Conservation (phyloP, 495 filamentous ascomycete genomes). For the Penicillium malachiteum region DNA sequence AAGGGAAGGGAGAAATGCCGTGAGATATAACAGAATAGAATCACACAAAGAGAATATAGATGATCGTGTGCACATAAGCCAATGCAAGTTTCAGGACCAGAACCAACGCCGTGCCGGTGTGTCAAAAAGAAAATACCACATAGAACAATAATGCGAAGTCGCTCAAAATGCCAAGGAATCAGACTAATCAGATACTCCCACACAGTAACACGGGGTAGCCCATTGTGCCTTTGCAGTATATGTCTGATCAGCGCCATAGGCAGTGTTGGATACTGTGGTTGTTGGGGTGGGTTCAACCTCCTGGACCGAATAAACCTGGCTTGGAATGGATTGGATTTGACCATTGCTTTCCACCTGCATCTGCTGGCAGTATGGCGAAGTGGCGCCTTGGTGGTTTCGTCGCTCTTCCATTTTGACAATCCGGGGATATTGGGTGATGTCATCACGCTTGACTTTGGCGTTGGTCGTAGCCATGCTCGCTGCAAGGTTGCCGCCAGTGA, state of each 20-base stretch:
- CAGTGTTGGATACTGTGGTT: conserved; percentile 30
- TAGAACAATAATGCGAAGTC: conserved; percentile 15
- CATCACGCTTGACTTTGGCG: conserved; percentile 17
- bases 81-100: conserved; percentile 16
- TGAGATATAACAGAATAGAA: conserved; percentile 11
- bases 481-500: conserved; percentile 17
- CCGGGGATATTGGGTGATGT: conserved; percentile 57
- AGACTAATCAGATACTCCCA: conserved; percentile 38
- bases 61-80: conserved; percentile 31
- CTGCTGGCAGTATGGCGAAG: conserved; percentile 66
- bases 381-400: conserved; percentile 46
- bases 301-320: conserved; percentile 55
- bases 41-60: conserved; percentile 23
- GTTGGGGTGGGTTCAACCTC: conserved; percentile 54
- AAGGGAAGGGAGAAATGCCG: background rate
- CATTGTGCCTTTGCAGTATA: conserved; percentile 42
- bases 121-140: conserved; percentile 14
- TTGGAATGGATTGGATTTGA: conserved; percentile 41
- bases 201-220: conserved; percentile 44
- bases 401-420: conserved; percentile 80
- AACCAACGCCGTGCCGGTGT: conserved; percentile 27
- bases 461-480: conserved; percentile 19
- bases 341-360: conserved; percentile 60
- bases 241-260: conserved; percentile 30
- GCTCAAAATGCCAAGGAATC: conserved; percentile 19